Percentiles rank a stretch among this genome's conserved stretches.
Conservation (phyloP, 2,329 filamentous ascomycete genomes). For the Chrysoporthe deuterocubensis region DNA sequence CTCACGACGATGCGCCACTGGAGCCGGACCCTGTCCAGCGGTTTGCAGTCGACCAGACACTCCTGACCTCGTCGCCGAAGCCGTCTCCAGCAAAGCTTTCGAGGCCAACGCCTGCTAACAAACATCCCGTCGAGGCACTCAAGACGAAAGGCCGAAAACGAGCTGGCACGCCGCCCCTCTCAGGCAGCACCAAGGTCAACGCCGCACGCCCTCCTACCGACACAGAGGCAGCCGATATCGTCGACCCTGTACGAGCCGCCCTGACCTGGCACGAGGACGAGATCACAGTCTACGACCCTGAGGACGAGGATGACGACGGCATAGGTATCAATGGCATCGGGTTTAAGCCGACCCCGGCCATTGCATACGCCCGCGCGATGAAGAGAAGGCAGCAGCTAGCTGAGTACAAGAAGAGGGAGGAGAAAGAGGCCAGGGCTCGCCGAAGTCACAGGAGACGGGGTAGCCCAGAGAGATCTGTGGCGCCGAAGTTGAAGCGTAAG, state of each 20-base stretch:
- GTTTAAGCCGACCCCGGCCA: slow-evolving; percentile 65
- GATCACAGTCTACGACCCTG: slow-evolving; percentile 68
- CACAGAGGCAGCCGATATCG: slow-evolving; percentile 44
- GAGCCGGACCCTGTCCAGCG: neutral
- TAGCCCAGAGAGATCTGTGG: slow-evolving; percentile 32
- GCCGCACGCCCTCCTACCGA: slow-evolving; percentile 32
- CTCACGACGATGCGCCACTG: neutral
- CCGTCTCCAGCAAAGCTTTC: slow-evolving; percentile 13
- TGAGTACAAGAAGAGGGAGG: slow-evolving; percentile 65
- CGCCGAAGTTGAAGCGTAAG: slow-evolving; percentile 35
- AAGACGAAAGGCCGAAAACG: slow-evolving; percentile 26
- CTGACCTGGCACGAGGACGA: slow-evolving; percentile 72
- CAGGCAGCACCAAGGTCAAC: slow-evolving; percentile 25
- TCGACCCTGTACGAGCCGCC: slow-evolving; percentile 60
- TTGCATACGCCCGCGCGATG: slow-evolving; percentile 60
- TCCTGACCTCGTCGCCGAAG: slow-evolving; percentile 17
- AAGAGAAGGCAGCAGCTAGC: slow-evolving; percentile 64
- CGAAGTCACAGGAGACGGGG: slow-evolving; percentile 57
- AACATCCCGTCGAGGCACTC: slow-evolving; percentile 8
- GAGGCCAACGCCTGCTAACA: slow-evolving; percentile 10
- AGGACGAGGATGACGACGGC: slow-evolving; percentile 69
- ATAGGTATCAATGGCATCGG: slow-evolving; percentile 70
- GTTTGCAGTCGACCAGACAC: neutral
- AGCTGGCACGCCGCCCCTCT: slow-evolving; percentile 44
- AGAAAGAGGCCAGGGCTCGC: slow-evolving; percentile 60